Percentiles rank a stretch among this genome's conserved stretches.
Evolutionary conservation across 2,329 filamentous ascomycete genomes (phyloP).

Genomic region (Penicillium italicum): DNA sequence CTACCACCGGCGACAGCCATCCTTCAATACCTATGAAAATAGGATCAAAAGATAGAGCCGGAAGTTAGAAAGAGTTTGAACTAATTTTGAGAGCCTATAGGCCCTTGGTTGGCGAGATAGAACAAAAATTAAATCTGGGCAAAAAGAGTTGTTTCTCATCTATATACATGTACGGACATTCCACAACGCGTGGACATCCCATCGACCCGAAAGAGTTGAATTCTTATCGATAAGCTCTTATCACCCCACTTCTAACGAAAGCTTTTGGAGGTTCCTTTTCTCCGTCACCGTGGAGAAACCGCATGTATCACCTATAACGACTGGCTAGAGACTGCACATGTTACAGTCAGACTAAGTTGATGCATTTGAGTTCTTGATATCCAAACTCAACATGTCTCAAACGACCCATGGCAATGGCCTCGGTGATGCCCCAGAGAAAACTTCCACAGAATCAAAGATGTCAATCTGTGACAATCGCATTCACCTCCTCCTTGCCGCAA

Average conservation of each 20-base stretch:
- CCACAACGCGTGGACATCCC: no score
- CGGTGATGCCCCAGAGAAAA: neutral
- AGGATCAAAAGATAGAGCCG: no score
- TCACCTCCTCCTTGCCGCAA: conserved; percentile 53
- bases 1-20: no score
- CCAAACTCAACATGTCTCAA: neutral
- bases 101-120: no score
- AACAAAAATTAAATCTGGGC: no score
- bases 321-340: neutral
- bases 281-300: neutral
- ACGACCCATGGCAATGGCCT: neutral
- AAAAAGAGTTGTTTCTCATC: no score
- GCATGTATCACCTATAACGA: neutral
- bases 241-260: neutral
- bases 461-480: neutral
- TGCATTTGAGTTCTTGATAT: no score
- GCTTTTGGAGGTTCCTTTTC: neutral
- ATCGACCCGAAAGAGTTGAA: neutral
- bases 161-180: no score
- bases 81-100: no score
- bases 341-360: no score
- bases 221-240: conserved; percentile 1
- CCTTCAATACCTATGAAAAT: no score
- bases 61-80: no score
- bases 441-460: neutral